These are phyloP conservation scores for Berkeleyomyces rouxiae DNA, from an alignment of 2,329 filamentous ascomycete genomes.

Conservation along the genomic window DNA sequence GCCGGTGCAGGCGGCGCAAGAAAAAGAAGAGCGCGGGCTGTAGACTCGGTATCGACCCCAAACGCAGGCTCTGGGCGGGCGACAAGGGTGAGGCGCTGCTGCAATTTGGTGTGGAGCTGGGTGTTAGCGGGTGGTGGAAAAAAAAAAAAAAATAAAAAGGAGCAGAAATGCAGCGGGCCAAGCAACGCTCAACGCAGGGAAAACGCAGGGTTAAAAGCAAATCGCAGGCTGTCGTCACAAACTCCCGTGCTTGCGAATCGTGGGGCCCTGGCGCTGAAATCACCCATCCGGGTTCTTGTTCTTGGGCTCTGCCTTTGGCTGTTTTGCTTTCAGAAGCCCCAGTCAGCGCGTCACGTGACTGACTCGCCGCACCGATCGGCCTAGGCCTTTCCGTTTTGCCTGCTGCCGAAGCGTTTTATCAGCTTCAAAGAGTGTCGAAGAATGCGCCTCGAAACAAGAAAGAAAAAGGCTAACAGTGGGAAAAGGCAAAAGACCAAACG, in stretches of 20 bases:
- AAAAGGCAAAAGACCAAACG: no score
- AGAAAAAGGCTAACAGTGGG: no score
- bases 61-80: no score
- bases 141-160: background rate
- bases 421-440: no score
- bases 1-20: no score
- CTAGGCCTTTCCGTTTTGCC: no score
- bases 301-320: background rate
- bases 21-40: no score
- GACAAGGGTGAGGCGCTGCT: no score
- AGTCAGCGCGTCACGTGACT: background rate
- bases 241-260: background rate
- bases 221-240: background rate
- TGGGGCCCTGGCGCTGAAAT: background rate
- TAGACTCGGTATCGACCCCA: no score
- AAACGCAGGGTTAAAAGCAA: slow-evolving; percentile 6
- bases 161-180: background rate
- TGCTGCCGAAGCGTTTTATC: no score
- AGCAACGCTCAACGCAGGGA: background rate
- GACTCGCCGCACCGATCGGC: background rate
- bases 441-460: no score
- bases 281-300: slow-evolving; percentile 3
- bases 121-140: background rate
- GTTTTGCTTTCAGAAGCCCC: no score
- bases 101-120: background rate